phyloP scores from a whole-genome alignment of 2,329 filamentous ascomycete genomes.

The Rhynchosporium secalis region DNA sequence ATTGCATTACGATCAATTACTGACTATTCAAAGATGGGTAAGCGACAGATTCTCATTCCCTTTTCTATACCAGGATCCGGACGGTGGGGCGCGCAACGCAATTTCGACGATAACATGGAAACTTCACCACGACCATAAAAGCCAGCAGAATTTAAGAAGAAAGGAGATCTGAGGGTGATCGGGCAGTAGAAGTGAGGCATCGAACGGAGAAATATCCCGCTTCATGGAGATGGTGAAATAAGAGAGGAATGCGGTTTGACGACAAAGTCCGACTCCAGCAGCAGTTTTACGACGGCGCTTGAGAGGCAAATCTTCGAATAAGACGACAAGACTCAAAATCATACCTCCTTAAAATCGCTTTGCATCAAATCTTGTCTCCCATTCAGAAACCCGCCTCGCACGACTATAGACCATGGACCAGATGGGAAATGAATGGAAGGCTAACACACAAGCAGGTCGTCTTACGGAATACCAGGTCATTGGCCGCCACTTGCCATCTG shows the following conservation, averaged over 20 bases:
- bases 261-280: background rate
- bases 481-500: conserved; percentile 96
- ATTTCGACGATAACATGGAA: background rate
- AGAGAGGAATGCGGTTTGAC: background rate
- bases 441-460: conserved; percentile 68
- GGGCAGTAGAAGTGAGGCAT: background rate
- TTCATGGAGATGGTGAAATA: background rate
- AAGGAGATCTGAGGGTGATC: background rate
- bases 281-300: no score
- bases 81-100: background rate
- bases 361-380: background rate
- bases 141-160: background rate
- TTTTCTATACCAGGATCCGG: conserved; percentile 16
- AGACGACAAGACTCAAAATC: no score
- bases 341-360: no score
- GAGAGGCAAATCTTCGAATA: no score
- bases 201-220: background rate
- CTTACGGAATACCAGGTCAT: conserved; percentile 99
- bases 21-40: conserved; percentile 58
- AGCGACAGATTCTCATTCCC: conserved; percentile 45
- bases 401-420: background rate
- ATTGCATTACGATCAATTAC: conserved; percentile 35
- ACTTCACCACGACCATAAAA: background rate
- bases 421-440: background rate
- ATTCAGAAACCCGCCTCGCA: background rate